Conservation (phyloP, 371 early-diverging fungal species). For the Mortierella sp. region DNA sequence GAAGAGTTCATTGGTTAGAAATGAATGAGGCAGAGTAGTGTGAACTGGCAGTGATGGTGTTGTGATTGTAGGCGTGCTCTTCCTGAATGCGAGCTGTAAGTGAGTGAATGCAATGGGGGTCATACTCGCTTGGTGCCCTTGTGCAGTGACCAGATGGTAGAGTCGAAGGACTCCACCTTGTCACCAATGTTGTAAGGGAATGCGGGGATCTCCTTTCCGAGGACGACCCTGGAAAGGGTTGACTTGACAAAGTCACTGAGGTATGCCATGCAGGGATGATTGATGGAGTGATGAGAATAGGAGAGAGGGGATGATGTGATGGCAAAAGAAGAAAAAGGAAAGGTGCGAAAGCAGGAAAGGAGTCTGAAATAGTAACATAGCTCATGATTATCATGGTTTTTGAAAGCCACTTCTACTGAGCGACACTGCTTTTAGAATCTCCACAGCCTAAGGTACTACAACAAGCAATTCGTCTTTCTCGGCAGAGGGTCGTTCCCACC, state of each 20-base stretch:
- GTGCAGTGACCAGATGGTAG: slow-evolving; percentile 84
- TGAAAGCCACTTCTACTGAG: background rate
- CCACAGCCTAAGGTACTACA: background rate
- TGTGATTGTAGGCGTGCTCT: background rate
- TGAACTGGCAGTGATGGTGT: background rate
- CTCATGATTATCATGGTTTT: background rate
- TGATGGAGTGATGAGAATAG: slow-evolving; percentile 1
- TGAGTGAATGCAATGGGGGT: background rate
- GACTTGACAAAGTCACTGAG: slow-evolving; percentile 70
- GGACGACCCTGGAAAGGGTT: slow-evolving; percentile 74
- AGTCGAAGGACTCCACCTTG: slow-evolving; percentile 73
- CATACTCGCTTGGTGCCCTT: slow-evolving; percentile 86
- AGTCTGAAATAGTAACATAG: background rate
- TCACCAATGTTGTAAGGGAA: slow-evolving; percentile 87
- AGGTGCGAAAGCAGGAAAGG: background rate
- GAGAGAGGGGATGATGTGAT: background rate
- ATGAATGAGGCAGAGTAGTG: too few species aligned
- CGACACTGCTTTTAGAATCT: background rate
- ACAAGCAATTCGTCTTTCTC: too few species aligned
- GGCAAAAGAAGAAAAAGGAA: background rate
- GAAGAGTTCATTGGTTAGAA: background rate
- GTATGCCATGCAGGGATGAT: slow-evolving; percentile 43
- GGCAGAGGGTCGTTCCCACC: background rate
- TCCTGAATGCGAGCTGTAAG: background rate
- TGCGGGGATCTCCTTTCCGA: slow-evolving; percentile 78